Conservation (phyloP, 371 early-diverging fungal genomes). For the Mucor ambiguus region DNA sequence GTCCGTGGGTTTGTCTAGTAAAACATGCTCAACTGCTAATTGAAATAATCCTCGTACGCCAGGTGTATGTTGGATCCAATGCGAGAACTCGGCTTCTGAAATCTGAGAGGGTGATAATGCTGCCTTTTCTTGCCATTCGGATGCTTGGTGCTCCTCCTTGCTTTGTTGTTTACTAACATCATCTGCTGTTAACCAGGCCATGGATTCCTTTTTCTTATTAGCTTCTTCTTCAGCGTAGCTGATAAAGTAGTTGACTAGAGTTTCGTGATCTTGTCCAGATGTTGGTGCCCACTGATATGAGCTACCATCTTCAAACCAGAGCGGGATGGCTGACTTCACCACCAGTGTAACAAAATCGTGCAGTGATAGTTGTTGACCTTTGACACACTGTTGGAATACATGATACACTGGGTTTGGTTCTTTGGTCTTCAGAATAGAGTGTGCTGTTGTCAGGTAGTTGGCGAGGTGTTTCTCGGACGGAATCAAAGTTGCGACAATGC, state of each 20-base stretch:
- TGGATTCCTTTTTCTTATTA: constrained; percentile 19
- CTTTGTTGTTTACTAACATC: not conserved
- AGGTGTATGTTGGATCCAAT: constrained; percentile 34
- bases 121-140: constrained; percentile 23
- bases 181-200: constrained; percentile 20
- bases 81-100: constrained; percentile 22
- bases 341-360: constrained; percentile 28
- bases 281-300: not conserved
- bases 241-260: constrained; percentile 25
- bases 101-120: constrained; percentile 11
- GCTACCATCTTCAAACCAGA: constrained; percentile 37
- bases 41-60: constrained; percentile 21
- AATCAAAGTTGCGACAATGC: not conserved
- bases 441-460: not conserved
- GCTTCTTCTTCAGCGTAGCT: constrained; percentile 16
- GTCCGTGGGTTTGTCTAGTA: constrained; percentile 11
- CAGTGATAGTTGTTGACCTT: constrained; percentile 18
- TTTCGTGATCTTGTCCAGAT: not conserved
- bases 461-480: not conserved
- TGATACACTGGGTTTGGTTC: constrained; percentile 9
- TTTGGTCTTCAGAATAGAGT: not conserved
- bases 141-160: not conserved
- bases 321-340: constrained; percentile 25
- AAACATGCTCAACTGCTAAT: constrained; percentile 14
- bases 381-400: constrained; percentile 11